phyloP scores from a whole-genome alignment of 768 basidiomycete species.

The Guyanaporus albipodus region DNA sequence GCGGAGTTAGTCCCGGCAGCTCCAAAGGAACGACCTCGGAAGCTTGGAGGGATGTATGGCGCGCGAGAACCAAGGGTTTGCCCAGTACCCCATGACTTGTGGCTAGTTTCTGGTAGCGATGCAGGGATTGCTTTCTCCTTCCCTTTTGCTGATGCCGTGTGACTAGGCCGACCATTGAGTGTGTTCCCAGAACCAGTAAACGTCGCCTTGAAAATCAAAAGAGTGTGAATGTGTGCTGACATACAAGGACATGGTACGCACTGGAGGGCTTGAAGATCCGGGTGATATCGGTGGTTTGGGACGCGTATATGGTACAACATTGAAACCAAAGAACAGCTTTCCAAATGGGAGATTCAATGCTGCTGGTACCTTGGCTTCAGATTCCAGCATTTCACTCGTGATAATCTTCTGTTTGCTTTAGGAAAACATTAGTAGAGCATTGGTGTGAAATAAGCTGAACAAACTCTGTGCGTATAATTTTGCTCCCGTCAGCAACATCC shows the following conservation, averaged over 20 bases:
- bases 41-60: conserved; percentile 31
- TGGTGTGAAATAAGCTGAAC: conserved; percentile 28
- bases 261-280: conserved; percentile 27
- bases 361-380: conserved; percentile 78
- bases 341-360: conserved; percentile 89
- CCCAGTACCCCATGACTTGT: conserved; percentile 44
- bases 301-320: conserved; percentile 64
- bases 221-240: not conserved
- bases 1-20: conserved; percentile 49
- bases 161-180: conserved; percentile 50
- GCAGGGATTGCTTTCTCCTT: conserved; percentile 46
- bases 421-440: conserved; percentile 8
- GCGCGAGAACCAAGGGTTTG: conserved; percentile 44
- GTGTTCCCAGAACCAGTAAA: conserved; percentile 70
- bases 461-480: conserved; percentile 88
- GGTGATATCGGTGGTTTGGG: conserved; percentile 35
- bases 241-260: conserved; percentile 17
- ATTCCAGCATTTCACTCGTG: conserved; percentile 73
- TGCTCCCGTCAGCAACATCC: conserved; percentile 73
- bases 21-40: conserved; percentile 41
- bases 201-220: conserved; percentile 30
- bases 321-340: conserved; percentile 95
- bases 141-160: conserved; percentile 42
- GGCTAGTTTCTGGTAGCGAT: conserved; percentile 28
- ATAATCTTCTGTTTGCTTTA: conserved; percentile 77